Percentiles rank a stretch among this genome's conserved stretches.
Conservation (phyloP, 1,284 basidiomycete genomes). For the Boletellus deceptivus region DNA sequence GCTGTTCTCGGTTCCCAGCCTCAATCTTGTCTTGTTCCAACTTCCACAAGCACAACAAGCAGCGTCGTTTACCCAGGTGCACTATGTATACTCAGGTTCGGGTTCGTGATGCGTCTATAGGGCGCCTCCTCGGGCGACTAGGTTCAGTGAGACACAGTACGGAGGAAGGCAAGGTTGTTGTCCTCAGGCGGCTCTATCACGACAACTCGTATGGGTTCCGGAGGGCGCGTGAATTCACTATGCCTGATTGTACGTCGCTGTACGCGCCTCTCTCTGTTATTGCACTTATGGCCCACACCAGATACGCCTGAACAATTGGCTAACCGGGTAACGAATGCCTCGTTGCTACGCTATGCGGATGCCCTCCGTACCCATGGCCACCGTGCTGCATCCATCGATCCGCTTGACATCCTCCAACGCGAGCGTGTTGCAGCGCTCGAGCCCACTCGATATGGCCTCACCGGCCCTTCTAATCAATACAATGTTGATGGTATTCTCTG, state of each 20-base stretch:
- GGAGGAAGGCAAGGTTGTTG: slow-evolving; percentile 20
- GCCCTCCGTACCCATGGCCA: slow-evolving; percentile 79
- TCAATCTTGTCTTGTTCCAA: background rate
- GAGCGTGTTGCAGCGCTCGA: slow-evolving; percentile 82
- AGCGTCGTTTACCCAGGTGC: background rate
- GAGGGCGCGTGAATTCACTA: slow-evolving; percentile 57
- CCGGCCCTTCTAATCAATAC: slow-evolving; percentile 51
- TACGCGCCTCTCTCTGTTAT: background rate
- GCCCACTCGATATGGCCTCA: slow-evolving; percentile 74
- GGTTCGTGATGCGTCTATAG: slow-evolving; percentile 11
- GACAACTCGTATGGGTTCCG: slow-evolving; percentile 84
- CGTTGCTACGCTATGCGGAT: slow-evolving; percentile 84
- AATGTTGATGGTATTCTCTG: slow-evolving; percentile 81
- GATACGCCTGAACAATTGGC: slow-evolving; percentile 73
- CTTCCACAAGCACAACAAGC: background rate
- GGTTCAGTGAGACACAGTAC: background rate
- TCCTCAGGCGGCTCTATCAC: slow-evolving; percentile 51
- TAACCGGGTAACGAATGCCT: slow-evolving; percentile 74
- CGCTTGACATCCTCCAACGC: slow-evolving; percentile 80
- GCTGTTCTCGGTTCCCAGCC: background rate
- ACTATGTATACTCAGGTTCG: slow-evolving; percentile 21
- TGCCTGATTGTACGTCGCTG: slow-evolving; percentile 70
- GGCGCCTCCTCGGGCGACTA: slow-evolving; percentile 11
- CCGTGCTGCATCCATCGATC: slow-evolving; percentile 81
- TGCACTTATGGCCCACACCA: slow-evolving; percentile 30